Conservation (phyloP, 75 land plant species). For the Selaginella tamariscina region DNA sequence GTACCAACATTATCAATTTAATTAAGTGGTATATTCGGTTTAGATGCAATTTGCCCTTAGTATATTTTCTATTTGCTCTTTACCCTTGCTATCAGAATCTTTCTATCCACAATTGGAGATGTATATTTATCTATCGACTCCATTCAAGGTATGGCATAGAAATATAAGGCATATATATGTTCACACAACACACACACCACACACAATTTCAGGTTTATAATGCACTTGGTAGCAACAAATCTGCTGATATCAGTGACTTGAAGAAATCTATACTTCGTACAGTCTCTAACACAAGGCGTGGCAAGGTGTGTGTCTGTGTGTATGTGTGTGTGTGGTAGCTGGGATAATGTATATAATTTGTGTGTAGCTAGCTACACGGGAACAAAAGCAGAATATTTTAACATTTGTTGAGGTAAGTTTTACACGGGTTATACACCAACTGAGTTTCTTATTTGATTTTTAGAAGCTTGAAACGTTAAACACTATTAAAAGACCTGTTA, state of each 20-base stretch:
- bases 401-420: slow-evolving; percentile 19
- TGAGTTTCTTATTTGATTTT: not conserved
- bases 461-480: slow-evolving; percentile 30
- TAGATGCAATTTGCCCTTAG: no score
- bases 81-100: no score
- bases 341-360: not conserved
- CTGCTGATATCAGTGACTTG: slow-evolving; percentile 4
- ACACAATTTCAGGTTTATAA: no score
- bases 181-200: no score
- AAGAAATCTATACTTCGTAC: slow-evolving; percentile 26
- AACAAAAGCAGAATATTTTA: slow-evolving; percentile 24
- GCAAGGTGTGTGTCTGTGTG: slow-evolving; percentile 26
- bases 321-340: not conserved
- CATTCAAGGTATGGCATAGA: no score
- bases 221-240: no score
- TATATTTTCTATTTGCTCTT: no score
- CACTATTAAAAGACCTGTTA: slow-evolving; percentile 25
- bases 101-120: no score
- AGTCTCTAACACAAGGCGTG: slow-evolving; percentile 36
- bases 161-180: no score
- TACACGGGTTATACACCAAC: not conserved
- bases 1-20: no score
- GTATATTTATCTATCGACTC: no score
- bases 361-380: slow-evolving; percentile 21
- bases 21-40: no score